These are phyloP conservation scores for Metschnikowia aberdeeniae DNA, from an alignment of 805 yeast species.

Conservation along the genomic window DNA sequence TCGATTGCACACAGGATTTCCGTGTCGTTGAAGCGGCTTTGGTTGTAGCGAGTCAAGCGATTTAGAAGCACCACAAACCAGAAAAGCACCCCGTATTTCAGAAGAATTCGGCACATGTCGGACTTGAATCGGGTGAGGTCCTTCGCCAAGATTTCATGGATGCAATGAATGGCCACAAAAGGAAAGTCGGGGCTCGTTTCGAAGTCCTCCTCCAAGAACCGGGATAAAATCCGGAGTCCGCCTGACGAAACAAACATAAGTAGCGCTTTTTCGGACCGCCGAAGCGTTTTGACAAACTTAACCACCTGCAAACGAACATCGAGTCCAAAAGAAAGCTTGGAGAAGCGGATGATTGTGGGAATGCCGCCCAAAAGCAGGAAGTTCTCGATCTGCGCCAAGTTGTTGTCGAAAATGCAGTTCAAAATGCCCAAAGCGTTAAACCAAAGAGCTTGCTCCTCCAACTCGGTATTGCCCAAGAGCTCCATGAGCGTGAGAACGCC, in stretches of 20 bases:
- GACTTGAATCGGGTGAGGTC: constrained; percentile 39
- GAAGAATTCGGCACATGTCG: constrained; percentile 38
- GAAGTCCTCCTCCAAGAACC: constrained; percentile 45
- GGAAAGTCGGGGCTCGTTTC: constrained; percentile 37
- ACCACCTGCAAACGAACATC: constrained; percentile 35
- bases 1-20: constrained; percentile 20
- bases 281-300: constrained; percentile 29
- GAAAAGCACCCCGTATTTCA: constrained; percentile 39
- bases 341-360: constrained; percentile 37
- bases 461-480: constrained; percentile 34
- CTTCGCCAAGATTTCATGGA: constrained; percentile 31
- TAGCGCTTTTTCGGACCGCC: constrained; percentile 32
- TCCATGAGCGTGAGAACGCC: constrained; percentile 39
- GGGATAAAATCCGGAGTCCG: constrained; percentile 40
- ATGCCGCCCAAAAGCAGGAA: constrained; percentile 43
- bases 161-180: constrained; percentile 32
- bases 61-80: constrained; percentile 41
- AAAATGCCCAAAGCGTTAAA: constrained; percentile 31
- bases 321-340: constrained; percentile 27
- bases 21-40: neutral
- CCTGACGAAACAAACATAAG: constrained; percentile 44
- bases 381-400: constrained; percentile 33
- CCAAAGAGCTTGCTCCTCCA: constrained; percentile 35
- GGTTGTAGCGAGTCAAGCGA: constrained; percentile 23
- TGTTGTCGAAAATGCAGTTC: constrained; percentile 30